Evolutionary conservation across 2,329 filamentous ascomycete genomes (phyloP), one percentile per base, ranked within the genome.

Genomic region (Dactylellina haptotyla): DNA sequence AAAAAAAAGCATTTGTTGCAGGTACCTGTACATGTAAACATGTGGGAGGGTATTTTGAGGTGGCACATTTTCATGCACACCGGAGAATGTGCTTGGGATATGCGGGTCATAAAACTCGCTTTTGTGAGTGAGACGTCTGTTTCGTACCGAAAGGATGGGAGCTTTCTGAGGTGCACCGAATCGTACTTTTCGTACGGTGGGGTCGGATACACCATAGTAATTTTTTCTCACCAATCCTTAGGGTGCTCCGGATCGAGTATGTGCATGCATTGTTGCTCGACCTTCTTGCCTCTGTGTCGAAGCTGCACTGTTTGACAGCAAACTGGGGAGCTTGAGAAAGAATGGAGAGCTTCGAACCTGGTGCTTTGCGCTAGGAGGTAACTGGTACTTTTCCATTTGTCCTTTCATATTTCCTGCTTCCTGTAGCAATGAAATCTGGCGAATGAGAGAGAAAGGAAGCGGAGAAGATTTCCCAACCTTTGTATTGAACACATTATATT

Each of bases 41-140:
- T 18, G 20, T 28, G 18, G 34, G 26, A 50, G 18, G 34, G 3
- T 5, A 34, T 53, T 34, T 28, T 32, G 53, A 39, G 54, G 39
- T 34, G 50, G 34, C 51, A 23, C 39, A 34, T 30, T 50, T 37
- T 30, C 23, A 32, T 63, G 45, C 45, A 61, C 41, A 46, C 62
- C 62, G 62, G 41, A 66, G 62, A 66, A 66, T 66, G 62, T 46
- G 30, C 51, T 66, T 58, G 62, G 62, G 53, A 34, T 59, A 66
- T 67, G 63, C 63, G 48, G 53, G 63, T 67, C 63, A 67, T 67
- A 50, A n/a, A n/a, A n/a, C n/a, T 59, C 39, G 48, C 39, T 34
- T 32, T 53, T 53, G 46, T 41, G 37, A 16, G 37, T n/a, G 18
- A 41, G 14, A 14, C 32, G 37, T n/a, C 18, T 41, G 18, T 41